A percentile compares a stretch with the other conserved stretches of the same genome.
phyloP scores from a whole-genome alignment of 192 early-diverging fungal genomes.

The Rhizoclosmatium sp. region DNA sequence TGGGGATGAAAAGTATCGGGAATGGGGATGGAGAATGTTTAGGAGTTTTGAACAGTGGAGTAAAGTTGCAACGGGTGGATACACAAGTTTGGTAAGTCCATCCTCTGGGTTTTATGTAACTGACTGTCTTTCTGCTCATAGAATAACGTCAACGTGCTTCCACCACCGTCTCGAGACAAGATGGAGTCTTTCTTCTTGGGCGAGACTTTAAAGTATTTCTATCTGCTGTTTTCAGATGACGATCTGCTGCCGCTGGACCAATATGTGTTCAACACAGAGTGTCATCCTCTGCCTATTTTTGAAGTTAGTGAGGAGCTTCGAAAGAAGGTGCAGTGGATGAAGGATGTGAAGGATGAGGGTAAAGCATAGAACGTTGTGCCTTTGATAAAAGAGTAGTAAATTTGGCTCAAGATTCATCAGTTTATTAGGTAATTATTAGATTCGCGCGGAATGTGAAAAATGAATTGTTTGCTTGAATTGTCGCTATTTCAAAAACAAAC shows the following conservation, averaged over 20 bases:
- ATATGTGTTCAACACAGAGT: slow-evolving; percentile 95
- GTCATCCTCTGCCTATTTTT: slow-evolving; percentile 83
- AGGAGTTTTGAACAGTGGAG: slow-evolving; percentile 81
- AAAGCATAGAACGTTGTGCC: background rate
- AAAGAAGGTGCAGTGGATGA: slow-evolving; percentile 30
- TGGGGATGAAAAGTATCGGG: slow-evolving; percentile 79
- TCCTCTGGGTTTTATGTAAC: background rate
- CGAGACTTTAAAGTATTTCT: slow-evolving; percentile 95
- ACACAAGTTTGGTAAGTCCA: slow-evolving; percentile 59
- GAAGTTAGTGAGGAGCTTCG: slow-evolving; percentile 33
- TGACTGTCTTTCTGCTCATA: background rate
- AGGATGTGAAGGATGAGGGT: background rate
- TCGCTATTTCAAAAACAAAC: background rate
- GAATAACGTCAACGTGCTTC: slow-evolving; percentile 13
- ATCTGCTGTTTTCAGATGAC: slow-evolving; percentile 80
- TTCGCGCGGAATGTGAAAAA: background rate
- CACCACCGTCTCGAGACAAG: slow-evolving; percentile 59
- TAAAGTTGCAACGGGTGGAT: slow-evolving; percentile 67
- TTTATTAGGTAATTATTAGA: too few species aligned
- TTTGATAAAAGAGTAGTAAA: background rate
- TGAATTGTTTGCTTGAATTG: background rate
- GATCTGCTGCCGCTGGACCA: slow-evolving; percentile 76
- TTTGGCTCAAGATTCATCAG: background rate
- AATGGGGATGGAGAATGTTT: slow-evolving; percentile 85
- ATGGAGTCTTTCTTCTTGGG: slow-evolving; percentile 90